These are phyloP conservation scores for Marasmius fiardii DNA, from an alignment of 1,284 basidiomycete genomes.

Conservation along the genomic window DNA sequence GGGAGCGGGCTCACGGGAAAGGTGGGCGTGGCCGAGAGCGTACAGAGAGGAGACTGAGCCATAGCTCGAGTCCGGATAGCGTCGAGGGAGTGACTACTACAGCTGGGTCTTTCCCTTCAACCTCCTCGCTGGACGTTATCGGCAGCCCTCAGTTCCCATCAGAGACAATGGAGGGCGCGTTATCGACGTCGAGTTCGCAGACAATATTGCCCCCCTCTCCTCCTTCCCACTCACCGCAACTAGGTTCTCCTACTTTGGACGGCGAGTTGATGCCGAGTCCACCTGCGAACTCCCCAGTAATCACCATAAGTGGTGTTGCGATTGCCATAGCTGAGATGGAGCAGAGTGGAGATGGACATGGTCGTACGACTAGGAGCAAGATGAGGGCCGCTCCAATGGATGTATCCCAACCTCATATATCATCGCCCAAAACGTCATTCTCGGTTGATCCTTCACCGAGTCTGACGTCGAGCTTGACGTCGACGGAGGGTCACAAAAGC, in stretches of 20 bases:
- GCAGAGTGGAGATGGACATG: background rate
- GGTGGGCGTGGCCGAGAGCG: constrained; percentile 41
- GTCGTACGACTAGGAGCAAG: background rate
- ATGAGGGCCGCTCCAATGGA: background rate
- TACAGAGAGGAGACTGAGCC: constrained; percentile 39
- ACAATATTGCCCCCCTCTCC: constrained; percentile 6
- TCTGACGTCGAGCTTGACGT: background rate
- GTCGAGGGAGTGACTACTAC: constrained; percentile 20
- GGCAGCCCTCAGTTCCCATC: background rate
- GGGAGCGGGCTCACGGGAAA: constrained; percentile 23
- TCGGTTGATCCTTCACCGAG: background rate
- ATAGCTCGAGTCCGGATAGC: constrained; percentile 47
- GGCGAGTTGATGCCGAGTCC: constrained; percentile 14
- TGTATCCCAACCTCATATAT: constrained; percentile 2
- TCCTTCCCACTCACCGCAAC: background rate
- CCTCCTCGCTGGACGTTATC: background rate
- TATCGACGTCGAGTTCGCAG: constrained; percentile 8
- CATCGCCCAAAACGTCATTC: background rate
- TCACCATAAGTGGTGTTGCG: constrained; percentile 22
- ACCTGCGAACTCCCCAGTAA: constrained; percentile 44
- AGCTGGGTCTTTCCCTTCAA: background rate
- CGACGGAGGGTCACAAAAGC: background rate
- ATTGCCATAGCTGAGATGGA: constrained; percentile 9
- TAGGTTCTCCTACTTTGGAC: background rate
- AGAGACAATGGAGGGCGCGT: background rate